Evolutionary conservation across 1,139 yeast genomes (phyloP).

Genomic region (Kurtzmaniella quercitrusa): DNA sequence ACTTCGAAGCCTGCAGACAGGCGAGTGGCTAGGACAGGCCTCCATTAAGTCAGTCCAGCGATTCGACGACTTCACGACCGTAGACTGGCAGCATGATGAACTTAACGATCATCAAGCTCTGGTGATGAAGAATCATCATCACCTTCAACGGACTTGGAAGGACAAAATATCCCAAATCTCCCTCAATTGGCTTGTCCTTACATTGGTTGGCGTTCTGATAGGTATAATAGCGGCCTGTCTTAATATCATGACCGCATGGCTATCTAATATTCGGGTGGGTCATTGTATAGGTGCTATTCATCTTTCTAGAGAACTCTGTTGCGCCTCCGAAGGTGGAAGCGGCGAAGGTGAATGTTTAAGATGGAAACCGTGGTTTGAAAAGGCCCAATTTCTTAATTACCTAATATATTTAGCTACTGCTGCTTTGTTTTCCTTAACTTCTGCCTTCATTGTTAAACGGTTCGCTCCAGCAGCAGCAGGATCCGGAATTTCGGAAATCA

Average conservation of each 20-base stretch:
- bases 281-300: conserved; percentile 69
- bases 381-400: conserved; percentile 47
- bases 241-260: conserved; percentile 79
- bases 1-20: conserved; percentile 26
- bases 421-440: conserved; percentile 53
- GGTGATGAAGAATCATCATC: conserved; percentile 17
- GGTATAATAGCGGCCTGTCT: conserved; percentile 81
- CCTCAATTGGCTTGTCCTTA: conserved; percentile 73
- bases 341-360: conserved; percentile 40
- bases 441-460: conserved; percentile 64
- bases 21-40: conserved; percentile 38
- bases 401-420: conserved; percentile 57
- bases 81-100: conserved; percentile 86
- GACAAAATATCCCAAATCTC: conserved; percentile 41
- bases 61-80: conserved; percentile 60
- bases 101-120: conserved; percentile 48
- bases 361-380: conserved; percentile 52
- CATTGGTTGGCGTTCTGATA: conserved; percentile 67
- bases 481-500: conserved; percentile 94
- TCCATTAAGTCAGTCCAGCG: conserved; percentile 32
- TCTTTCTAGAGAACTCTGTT: conserved; percentile 73
- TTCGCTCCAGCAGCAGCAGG: conserved; percentile 95
- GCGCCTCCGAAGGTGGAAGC: conserved; percentile 58
- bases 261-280: conserved; percentile 77
- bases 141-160: conserved; percentile 15